Conservation (phyloP, 2,329 filamentous ascomycete genomes). For the Endocalyx cinctus region DNA sequence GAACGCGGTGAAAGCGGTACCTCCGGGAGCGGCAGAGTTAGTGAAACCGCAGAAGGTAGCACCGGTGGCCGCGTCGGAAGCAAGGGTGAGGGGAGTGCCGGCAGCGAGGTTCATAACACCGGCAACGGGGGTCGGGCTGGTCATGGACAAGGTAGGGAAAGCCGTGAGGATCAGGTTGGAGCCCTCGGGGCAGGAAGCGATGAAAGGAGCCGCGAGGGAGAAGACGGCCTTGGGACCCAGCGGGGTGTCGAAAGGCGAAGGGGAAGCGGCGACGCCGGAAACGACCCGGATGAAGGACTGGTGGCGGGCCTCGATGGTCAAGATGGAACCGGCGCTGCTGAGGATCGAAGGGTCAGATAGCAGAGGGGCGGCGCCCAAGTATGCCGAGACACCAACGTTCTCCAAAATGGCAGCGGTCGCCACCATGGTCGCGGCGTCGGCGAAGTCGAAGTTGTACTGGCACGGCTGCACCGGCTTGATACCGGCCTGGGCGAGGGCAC, state of each 20-base stretch:
- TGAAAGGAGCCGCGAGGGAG: conserved; percentile 69
- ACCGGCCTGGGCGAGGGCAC: conserved; percentile 57
- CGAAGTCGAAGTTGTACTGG: conserved; percentile 68
- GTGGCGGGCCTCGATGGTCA: conserved; percentile 70
- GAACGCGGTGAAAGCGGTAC: conserved; percentile 57
- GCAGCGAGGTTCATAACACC: conserved; percentile 33
- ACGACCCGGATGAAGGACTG: conserved; percentile 66
- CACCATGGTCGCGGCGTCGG: conserved; percentile 62
- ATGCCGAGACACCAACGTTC: conserved; percentile 69
- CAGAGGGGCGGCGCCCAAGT: conserved; percentile 66
- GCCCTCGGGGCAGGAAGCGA: conserved; percentile 62
- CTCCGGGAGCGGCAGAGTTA: conserved; percentile 53
- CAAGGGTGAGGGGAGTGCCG: conserved; percentile 41
- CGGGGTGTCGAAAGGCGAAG: conserved; percentile 66
- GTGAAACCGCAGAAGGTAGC: conserved; percentile 65
- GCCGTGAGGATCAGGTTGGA: conserved; percentile 59
- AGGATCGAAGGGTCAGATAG: conserved; percentile 57
- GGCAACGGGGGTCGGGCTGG: conserved; percentile 35
- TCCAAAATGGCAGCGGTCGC: conserved; percentile 66
- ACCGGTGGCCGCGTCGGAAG: conserved; percentile 43
- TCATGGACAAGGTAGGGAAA: conserved; percentile 56
- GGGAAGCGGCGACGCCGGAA: conserved; percentile 53
- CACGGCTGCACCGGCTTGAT: conserved; percentile 64
- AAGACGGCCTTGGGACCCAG: conserved; percentile 66
- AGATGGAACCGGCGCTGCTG: conserved; percentile 62